phyloP scores from a whole-genome alignment of 2,329 filamentous ascomycete genomes.

The Aureobasidium mangrovei region DNA sequence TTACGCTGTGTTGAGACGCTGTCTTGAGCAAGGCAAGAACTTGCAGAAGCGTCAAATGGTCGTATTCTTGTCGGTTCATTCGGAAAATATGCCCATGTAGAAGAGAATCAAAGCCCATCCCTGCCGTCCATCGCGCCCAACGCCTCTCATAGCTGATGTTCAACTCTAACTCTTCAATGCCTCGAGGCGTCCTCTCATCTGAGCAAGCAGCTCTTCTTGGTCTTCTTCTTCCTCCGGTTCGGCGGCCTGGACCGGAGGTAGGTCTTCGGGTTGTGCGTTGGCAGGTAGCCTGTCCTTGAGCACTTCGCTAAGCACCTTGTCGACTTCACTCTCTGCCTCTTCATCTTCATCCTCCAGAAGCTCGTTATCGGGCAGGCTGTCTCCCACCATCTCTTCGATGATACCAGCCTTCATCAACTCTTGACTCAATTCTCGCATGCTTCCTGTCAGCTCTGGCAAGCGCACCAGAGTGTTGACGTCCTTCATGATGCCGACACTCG shows the following conservation, averaged over 20 bases:
- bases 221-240: slow-evolving; percentile 72
- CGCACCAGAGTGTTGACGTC: slow-evolving; percentile 82
- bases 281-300: slow-evolving; percentile 67
- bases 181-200: slow-evolving; percentile 88
- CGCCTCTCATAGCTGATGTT: neutral
- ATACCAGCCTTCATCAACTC: slow-evolving; percentile 93
- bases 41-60: neutral
- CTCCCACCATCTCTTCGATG: slow-evolving; percentile 94
- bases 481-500: slow-evolving; percentile 89
- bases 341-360: slow-evolving; percentile 62
- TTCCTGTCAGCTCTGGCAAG: slow-evolving; percentile 76
- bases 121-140: neutral
- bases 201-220: slow-evolving; percentile 80
- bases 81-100: neutral
- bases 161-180: slow-evolving; percentile 69
- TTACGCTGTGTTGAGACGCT: no score
- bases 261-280: slow-evolving; percentile 47
- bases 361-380: slow-evolving; percentile 68
- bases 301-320: slow-evolving; percentile 86
- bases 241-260: slow-evolving; percentile 42
- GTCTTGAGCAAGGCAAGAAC: no score
- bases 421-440: slow-evolving; percentile 78
- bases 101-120: slow-evolving; percentile 2
- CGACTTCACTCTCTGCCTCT: slow-evolving; percentile 73
- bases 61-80: neutral